These are phyloP conservation scores for Dorcoceras hygrometricum DNA, from an alignment of 257 asterid genomes.

Conservation along the genomic window DNA sequence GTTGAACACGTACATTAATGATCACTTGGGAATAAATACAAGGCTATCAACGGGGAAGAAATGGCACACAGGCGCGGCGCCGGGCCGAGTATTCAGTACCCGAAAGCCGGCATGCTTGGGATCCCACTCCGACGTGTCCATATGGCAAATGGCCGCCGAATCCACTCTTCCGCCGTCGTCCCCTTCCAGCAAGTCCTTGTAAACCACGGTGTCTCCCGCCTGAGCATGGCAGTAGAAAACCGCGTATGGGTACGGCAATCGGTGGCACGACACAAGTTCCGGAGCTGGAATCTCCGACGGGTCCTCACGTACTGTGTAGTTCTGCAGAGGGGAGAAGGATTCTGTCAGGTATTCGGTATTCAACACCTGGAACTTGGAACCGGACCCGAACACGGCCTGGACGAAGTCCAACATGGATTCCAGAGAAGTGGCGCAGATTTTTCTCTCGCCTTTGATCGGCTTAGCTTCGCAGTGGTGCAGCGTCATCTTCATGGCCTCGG, in stretches of 20 bases:
- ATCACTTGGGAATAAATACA: slow-evolving; percentile 46
- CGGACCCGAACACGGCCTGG: slow-evolving; percentile 27
- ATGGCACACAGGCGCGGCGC: slow-evolving; percentile 72
- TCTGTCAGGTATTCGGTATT: slow-evolving; percentile 45
- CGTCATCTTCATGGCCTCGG: slow-evolving; percentile 54
- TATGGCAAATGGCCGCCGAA: slow-evolving; percentile 74
- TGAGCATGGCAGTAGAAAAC: slow-evolving; percentile 79
- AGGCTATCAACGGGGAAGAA: slow-evolving; percentile 72
- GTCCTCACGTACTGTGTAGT: slow-evolving; percentile 46
- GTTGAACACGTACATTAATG: too few species aligned
- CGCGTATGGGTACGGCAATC: slow-evolving; percentile 79
- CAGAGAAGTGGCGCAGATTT: slow-evolving; percentile 70
- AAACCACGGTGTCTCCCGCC: slow-evolving; percentile 45
- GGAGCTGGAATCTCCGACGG: slow-evolving; percentile 34
- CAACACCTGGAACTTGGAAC: slow-evolving; percentile 34
- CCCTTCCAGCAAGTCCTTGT: slow-evolving; percentile 50
- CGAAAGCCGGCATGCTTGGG: slow-evolving; percentile 61
- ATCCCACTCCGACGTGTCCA: slow-evolving; percentile 77
- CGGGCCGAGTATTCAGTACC: slow-evolving; percentile 54
- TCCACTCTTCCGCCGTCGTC: slow-evolving; percentile 65
- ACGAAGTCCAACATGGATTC: slow-evolving; percentile 68
- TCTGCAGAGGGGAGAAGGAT: slow-evolving; percentile 39
- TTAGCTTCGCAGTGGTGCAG: slow-evolving; percentile 68
- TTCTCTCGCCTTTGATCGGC: slow-evolving; percentile 59
- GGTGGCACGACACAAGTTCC: slow-evolving; percentile 59